Evolutionary conservation across 805 yeast genomes (phyloP).

Genomic region (Nakazawaea ernobii): DNA sequence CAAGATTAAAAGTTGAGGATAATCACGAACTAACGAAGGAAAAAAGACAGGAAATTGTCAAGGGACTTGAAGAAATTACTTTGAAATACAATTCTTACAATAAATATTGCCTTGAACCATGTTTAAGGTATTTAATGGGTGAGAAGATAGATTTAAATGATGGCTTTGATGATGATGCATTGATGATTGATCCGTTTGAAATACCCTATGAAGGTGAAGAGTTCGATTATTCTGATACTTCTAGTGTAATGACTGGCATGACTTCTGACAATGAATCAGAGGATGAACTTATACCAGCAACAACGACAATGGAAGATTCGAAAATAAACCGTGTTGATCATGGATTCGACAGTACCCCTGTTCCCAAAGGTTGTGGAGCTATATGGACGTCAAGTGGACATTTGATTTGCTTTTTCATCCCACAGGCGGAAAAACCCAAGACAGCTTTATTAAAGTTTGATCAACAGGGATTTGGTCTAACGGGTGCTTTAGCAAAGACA

Average conservation of each 20-base stretch:
- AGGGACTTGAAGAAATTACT: conserved; percentile 50
- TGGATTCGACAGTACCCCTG: conserved; percentile 73
- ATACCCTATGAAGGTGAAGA: conserved; percentile 24
- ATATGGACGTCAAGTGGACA: conserved; percentile 77
- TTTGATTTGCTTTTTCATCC: conserved; percentile 76
- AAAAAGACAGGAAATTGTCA: conserved; percentile 44
- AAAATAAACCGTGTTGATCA: conserved; percentile 14
- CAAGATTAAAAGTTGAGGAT: conserved; percentile 68
- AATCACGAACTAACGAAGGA: conserved; percentile 58
- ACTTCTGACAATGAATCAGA: conserved; percentile 34
- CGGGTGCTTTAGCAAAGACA: conserved; percentile 23
- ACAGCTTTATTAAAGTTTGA: conserved; percentile 42
- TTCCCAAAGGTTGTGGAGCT: conserved; percentile 93
- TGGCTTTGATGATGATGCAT: conserved; percentile 25
- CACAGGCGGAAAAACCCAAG: conserved; percentile 39
- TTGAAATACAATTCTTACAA: conserved; percentile 48
- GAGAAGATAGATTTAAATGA: conserved; percentile 54
- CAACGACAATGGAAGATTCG: conserved; percentile 12
- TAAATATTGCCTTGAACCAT: conserved; percentile 72
- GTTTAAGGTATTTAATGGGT: conserved; percentile 74
- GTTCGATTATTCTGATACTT: conserved; percentile 14
- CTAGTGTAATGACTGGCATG: conserved; percentile 25
- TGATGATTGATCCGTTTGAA: conserved; percentile 23
- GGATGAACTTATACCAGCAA: conserved; percentile 19
- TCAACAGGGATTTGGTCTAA: conserved; percentile 46